Conservation (phyloP, 2,329 filamentous ascomycete genomes). For the Amylocarpus encephaloides region DNA sequence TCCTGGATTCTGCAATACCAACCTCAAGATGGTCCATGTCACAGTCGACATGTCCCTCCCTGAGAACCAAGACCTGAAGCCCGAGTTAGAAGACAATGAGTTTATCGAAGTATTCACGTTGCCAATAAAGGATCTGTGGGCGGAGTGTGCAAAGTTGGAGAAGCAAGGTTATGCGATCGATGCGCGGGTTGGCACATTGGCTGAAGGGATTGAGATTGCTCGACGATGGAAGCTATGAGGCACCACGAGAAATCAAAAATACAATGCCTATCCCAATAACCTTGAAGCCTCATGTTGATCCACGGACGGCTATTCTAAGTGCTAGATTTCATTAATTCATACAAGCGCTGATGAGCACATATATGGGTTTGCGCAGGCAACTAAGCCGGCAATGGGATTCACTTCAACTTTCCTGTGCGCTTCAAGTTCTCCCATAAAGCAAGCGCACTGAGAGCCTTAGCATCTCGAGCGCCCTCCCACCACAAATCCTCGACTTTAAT, state of each 20-base stretch:
- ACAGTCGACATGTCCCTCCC: conserved; percentile 40
- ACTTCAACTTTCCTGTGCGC: conserved; percentile 27
- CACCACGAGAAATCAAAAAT: background rate
- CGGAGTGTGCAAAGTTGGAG: conserved; percentile 40
- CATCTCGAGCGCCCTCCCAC: conserved; percentile 50
- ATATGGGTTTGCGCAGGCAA: background rate
- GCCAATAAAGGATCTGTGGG: conserved; percentile 39
- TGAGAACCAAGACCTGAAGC: conserved; percentile 40
- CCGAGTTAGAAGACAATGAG: conserved; percentile 44
- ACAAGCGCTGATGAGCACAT: background rate
- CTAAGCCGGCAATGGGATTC: no score
- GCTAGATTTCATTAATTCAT: background rate
- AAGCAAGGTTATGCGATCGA: conserved; percentile 35
- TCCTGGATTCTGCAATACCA: conserved; percentile 61
- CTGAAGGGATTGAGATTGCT: conserved; percentile 35
- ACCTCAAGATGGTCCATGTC: conserved; percentile 49
- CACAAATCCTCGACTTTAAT: conserved; percentile 51
- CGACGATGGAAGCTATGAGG: conserved; percentile 31
- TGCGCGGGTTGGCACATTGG: conserved; percentile 35
- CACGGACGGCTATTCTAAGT: background rate
- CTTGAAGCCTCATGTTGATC: background rate
- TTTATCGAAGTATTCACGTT: conserved; percentile 48
- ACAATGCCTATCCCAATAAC: background rate
- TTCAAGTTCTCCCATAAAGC: conserved; percentile 53
- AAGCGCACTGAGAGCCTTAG: conserved; percentile 53